Evolutionary conservation across 352 stramenopile genomes (phyloP), one percentile per base, ranked within the genome.

Genomic region (Pythium sukuiense): DNA sequence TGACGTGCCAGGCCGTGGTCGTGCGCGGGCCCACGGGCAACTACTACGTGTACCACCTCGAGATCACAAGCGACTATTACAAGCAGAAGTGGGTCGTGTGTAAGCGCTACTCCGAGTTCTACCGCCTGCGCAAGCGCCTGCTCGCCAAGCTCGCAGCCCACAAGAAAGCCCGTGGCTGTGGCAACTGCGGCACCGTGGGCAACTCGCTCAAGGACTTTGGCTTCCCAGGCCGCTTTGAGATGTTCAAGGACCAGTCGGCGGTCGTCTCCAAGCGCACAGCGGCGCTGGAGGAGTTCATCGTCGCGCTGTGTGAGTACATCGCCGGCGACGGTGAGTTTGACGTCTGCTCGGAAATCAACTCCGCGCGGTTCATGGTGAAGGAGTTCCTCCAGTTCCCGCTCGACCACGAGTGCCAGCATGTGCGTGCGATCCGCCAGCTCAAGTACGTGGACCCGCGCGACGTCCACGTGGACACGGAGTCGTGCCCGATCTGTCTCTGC

Each of bases 51-150:
- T 95, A 95, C 67, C 87, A 95, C 66, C 35, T 95, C 33, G 86
- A 92, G 66, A 91, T 95, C 74, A 91, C 87, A 20, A 92, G 85
- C 70, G 87, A 95, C 59, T 95, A 81, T 67, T 95, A 95, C 83
- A 92, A 93, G 65, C 87, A 95, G 64, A 90, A 91, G 65, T 95
- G 87, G 87, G 80, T 95, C 63, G 87, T 92, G 13, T 95, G 87
- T 79, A 92, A 95, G 69, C 85, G 87, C 49, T 95, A 92, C 71
- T 95, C 87, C 24, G 87, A 95, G 68, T 89, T 95, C 65, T 86
- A 95, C 60, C 83, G 87, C 6, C 69, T 95, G 20, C 87, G 87
- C 57, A 95, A 95, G 70, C 76, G 74, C 12, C 43, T 95, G 26
- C 71, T 95, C 6, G 73, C 80, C 14, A 76, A 79, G 43, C 73